Conservation (phyloP, 306 rosid genomes). For the Begonia masoniana region DNA sequence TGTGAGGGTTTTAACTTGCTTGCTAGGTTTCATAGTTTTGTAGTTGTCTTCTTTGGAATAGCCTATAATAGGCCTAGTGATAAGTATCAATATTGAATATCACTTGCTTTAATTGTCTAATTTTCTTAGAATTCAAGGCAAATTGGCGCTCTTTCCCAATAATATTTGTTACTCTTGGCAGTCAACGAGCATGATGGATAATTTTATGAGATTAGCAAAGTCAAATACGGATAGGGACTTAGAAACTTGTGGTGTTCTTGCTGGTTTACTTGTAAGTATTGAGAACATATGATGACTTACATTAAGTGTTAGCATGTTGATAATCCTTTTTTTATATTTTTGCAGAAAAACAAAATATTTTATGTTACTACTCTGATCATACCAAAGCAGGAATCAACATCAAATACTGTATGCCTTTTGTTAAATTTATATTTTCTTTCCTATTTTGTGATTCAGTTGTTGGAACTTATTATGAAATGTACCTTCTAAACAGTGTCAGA, state of each 20-base stretch:
- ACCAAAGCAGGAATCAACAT: slow-evolving; percentile 91
- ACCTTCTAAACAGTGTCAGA: slow-evolving; percentile 78
- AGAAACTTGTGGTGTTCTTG: slow-evolving; percentile 93
- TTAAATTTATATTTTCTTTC: too few species aligned
- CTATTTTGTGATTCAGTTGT: too few species aligned
- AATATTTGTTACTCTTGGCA: slow-evolving; percentile 27
- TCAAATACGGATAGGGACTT: slow-evolving; percentile 75
- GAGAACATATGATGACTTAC: background rate
- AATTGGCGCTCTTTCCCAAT: slow-evolving; percentile 9
- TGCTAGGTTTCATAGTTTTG: too few species aligned
- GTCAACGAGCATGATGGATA: slow-evolving; percentile 87
- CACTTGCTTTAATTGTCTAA: too few species aligned
- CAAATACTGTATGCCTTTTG: slow-evolving; percentile 60
- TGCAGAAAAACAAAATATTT: slow-evolving; percentile 86
- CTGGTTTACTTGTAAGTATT: slow-evolving; percentile 85
- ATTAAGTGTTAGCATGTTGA: background rate
- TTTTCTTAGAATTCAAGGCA: background rate
- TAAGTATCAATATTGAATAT: too few species aligned
- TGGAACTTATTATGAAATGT: too few species aligned
- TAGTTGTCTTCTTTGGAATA: too few species aligned
- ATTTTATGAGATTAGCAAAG: slow-evolving; percentile 77
- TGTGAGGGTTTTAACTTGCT: slow-evolving; percentile 33
- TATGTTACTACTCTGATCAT: slow-evolving; percentile 81
- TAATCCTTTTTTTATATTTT: slow-evolving; percentile 5
- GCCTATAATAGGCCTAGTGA: too few species aligned